Base-by-base conservation (phyloP, 108 stramenopile species). In the Stephanodiscus minutulus region DNA sequence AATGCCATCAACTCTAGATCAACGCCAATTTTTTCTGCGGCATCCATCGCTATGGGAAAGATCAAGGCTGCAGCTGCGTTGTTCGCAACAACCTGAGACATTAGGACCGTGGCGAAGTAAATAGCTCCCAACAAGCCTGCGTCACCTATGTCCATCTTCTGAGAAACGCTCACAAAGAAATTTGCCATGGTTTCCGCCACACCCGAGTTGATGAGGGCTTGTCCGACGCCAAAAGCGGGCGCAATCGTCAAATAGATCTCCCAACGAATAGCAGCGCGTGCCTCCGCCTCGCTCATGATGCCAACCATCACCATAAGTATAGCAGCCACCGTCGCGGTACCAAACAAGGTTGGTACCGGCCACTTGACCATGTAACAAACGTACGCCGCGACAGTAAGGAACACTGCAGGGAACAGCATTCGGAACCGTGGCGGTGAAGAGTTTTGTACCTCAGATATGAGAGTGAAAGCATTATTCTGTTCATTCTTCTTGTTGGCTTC, bases 221-320 rank as follows among this genome's bases (percentile, higher is more conserved):
- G 77, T 5, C 93, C 91, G 27, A 95, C 91, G 12, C 91, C 93
- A 66, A 90, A 95, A 4, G 93, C 89, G 5, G 66, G 64, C n/a
- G 91, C 91, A 70, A 95, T 88, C 13, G 88, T 89, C 20, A 91
- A 72, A 54, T 87, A 95, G 5, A 95, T 72, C 15, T 92, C 89
- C 93, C 93, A 95, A 36, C 90, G 85, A 3, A 95, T 72, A 44
- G 91, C 83, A 33, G 90, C 87, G 35, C 93, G 75, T 13, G 84
- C 85, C 68, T 95, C 93, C 66, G 91, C 88, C 64, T 92, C 85
- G 7, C 89, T 84, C 50, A 95, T 49, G 53, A 95, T 85, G 8
- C 93, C 93, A 0, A 85, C 4, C 9, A 63, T 54, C 0, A 91
- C 87, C 89, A 92, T 91, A 7, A 82, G 49, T n/a, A 88, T 77